Evolutionary conservation across 2,329 filamentous ascomycete genomes (phyloP).

Genomic region (Camillea tinctor): DNA sequence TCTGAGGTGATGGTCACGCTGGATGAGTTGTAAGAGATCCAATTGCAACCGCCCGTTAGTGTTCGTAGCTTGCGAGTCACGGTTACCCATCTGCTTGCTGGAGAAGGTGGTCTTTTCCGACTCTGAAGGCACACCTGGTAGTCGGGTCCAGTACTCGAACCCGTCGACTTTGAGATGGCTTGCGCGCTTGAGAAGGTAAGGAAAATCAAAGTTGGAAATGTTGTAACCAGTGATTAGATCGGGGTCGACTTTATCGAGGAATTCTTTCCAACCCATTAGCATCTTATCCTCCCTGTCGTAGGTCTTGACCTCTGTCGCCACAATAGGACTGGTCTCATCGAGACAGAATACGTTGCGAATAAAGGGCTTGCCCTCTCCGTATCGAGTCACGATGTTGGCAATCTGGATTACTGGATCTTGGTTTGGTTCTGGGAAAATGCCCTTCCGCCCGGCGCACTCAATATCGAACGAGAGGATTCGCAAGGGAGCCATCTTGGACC

Average conservation of each 20-base stretch:
- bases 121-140: slow-evolving; percentile 68
- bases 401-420: slow-evolving; percentile 97
- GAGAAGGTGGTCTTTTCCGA: slow-evolving; percentile 83
- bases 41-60: slow-evolving; percentile 91
- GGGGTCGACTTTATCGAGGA: slow-evolving; percentile 85
- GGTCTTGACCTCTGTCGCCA: slow-evolving; percentile 88
- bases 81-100: slow-evolving; percentile 97
- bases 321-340: slow-evolving; percentile 87
- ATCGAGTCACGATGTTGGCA: slow-evolving; percentile 90
- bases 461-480: slow-evolving; percentile 97
- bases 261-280: slow-evolving; percentile 90
- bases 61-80: slow-evolving; percentile 91
- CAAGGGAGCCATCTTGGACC: slow-evolving; percentile 96
- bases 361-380: slow-evolving; percentile 94
- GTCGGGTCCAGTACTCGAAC: slow-evolving; percentile 86
- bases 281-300: slow-evolving; percentile 81
- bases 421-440: slow-evolving; percentile 91
- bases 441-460: slow-evolving; percentile 95
- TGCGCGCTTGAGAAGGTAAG: slow-evolving; percentile 87
- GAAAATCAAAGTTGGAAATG: slow-evolving; percentile 97
- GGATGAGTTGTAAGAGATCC: slow-evolving; percentile 90
- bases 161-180: slow-evolving; percentile 74
- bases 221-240: slow-evolving; percentile 99
- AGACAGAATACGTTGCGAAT: slow-evolving; percentile 95
- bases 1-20: slow-evolving; percentile 89